phyloP scores from a whole-genome alignment of 768 basidiomycete genomes.

The Psilocybe cyanescens region DNA sequence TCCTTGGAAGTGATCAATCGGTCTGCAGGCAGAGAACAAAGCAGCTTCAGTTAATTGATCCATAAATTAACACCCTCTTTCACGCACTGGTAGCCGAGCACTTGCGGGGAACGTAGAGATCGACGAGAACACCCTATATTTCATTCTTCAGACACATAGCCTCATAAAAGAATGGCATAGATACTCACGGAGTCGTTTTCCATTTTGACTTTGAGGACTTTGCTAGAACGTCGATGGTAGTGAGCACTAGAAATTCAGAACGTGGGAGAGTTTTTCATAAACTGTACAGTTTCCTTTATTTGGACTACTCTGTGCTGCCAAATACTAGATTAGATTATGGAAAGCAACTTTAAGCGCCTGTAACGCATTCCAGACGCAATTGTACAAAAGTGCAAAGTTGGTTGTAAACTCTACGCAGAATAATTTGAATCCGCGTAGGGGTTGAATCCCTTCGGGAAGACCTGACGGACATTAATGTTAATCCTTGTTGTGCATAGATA shows the following conservation, averaged over 20 bases:
- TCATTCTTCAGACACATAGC: slow-evolving; percentile 6
- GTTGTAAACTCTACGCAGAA: background rate
- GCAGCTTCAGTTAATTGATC: slow-evolving; percentile 4
- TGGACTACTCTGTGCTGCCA: slow-evolving; percentile 1
- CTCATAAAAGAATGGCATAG: slow-evolving; percentile 5
- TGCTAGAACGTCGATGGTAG: slow-evolving; percentile 24
- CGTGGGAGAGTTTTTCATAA: slow-evolving; percentile 41
- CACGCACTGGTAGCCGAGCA: slow-evolving; percentile 95
- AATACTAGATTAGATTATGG: slow-evolving; percentile 7
- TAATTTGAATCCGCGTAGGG: slow-evolving; percentile 22
- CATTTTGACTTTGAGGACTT: slow-evolving; percentile 54
- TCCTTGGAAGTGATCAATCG: slow-evolving; percentile 99
- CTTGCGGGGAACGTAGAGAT: slow-evolving; percentile 99
- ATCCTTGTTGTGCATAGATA: slow-evolving; percentile 77
- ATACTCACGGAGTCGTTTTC: slow-evolving; percentile 87
- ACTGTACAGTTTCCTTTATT: slow-evolving; percentile 37
- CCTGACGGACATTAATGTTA: slow-evolving; percentile 92
- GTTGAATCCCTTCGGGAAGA: slow-evolving; percentile 75
- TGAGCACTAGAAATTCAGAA: slow-evolving; percentile 24
- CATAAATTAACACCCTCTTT: background rate
- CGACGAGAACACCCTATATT: slow-evolving; percentile 91
- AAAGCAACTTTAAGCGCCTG: background rate
- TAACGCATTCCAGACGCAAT: background rate
- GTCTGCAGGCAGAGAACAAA: slow-evolving; percentile 53
- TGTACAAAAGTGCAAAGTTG: background rate